phyloP scores from a whole-genome alignment of 1,139 yeast genomes.

The Taphrina deformans region DNA sequence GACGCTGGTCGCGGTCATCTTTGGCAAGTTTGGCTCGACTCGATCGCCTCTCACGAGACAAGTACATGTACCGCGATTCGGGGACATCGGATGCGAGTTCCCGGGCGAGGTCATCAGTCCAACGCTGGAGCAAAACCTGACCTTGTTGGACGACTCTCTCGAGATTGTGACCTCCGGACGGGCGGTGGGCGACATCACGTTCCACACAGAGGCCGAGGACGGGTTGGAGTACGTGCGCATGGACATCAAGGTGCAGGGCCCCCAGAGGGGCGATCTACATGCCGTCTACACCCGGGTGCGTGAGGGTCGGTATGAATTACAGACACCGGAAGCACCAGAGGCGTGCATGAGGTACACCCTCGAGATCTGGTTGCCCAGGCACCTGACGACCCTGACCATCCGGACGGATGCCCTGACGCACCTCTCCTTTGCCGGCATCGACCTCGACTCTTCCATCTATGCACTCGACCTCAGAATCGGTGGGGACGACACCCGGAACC shows the following conservation, averaged over 20 bases:
- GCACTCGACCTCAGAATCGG: not conserved
- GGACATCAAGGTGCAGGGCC: slow-evolving; percentile 25
- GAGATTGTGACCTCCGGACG: slow-evolving; percentile 20
- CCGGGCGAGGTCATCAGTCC: slow-evolving; percentile 22
- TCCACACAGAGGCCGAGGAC: slow-evolving; percentile 17
- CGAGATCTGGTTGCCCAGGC: slow-evolving; percentile 11
- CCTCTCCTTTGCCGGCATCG: slow-evolving; percentile 15
- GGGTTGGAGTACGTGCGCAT: slow-evolving; percentile 18
- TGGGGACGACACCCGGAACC: slow-evolving; percentile 7
- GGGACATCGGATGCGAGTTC: slow-evolving; percentile 24
- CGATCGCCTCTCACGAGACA: not conserved
- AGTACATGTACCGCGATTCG: not conserved
- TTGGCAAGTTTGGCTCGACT: not conserved
- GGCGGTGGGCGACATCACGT: slow-evolving; percentile 18
- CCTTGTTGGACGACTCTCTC: slow-evolving; percentile 4
- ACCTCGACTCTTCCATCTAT: slow-evolving; percentile 1
- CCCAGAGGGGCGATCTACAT: slow-evolving; percentile 8
- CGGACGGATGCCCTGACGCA: slow-evolving; percentile 22
- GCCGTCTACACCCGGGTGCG: slow-evolving; percentile 24
- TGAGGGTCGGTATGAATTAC: slow-evolving; percentile 24
- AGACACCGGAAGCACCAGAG: slow-evolving; percentile 24
- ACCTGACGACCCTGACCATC: slow-evolving; percentile 1
- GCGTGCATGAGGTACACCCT: slow-evolving; percentile 23
- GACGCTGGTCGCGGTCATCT: slow-evolving; percentile 1
- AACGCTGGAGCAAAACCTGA: slow-evolving; percentile 17